These are phyloP conservation scores for Euclidium syriacum DNA, from an alignment of 345 rosid genomes.

Conservation along the genomic window DNA sequence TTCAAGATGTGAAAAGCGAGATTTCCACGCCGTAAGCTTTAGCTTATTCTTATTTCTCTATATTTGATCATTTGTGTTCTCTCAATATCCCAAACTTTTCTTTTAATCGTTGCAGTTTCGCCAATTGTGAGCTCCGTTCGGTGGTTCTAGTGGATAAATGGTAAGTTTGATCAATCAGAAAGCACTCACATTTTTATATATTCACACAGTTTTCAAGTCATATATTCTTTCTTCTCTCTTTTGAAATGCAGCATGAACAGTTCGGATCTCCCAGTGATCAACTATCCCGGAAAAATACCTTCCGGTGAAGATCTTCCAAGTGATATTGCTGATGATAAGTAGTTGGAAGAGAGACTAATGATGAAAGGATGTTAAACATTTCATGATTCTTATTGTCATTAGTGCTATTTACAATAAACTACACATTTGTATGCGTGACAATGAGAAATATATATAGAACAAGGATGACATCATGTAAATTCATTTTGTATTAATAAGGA, in stretches of 20 bases:
- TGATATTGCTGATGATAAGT: conserved; percentile 38
- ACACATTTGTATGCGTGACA: no score
- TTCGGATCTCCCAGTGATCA: conserved; percentile 40
- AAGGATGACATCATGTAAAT: no score
- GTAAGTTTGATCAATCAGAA: conserved; percentile 28
- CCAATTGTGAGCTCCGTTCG: conserved; percentile 75
- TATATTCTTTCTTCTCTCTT: not conserved
- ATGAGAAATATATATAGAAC: no score
- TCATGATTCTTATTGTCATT: not conserved
- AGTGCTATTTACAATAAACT: not conserved
- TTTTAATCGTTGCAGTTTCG: conserved; percentile 43
- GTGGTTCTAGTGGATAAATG: conserved; percentile 51
- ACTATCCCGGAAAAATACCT: conserved; percentile 55
- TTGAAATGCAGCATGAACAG: conserved; percentile 39
- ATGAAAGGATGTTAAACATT: not conserved
- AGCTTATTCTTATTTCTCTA: not conserved
- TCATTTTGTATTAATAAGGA: no score
- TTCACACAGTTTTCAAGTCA: not conserved
- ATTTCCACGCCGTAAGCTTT: conserved; percentile 56
- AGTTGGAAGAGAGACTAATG: not conserved
- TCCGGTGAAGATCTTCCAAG: conserved; percentile 53
- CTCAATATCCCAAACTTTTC: not conserved
- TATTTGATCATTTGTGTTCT: not conserved
- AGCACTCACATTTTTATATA: not conserved
- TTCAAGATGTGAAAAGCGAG: conserved; percentile 45